phyloP scores from a whole-genome alignment of 345 rosid genomes.

The Murraya paniculata region DNA sequence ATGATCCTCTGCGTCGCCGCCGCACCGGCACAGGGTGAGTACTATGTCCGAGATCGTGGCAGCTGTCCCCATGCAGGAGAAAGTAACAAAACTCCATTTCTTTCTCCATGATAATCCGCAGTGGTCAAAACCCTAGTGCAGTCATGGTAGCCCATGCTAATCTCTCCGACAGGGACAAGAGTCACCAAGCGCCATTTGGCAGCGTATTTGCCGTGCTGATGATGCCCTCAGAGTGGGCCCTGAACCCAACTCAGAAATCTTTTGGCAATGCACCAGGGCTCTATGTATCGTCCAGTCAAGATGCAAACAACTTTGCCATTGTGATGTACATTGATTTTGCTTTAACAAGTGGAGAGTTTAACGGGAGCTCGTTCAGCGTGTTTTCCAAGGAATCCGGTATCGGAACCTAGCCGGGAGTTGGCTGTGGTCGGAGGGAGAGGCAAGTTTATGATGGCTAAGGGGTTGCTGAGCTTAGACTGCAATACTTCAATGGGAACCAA shows the following conservation, averaged over 20 bases:
- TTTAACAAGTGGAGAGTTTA: conserved; percentile 34
- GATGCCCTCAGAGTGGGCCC: conserved; percentile 45
- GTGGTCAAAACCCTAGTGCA: conserved; percentile 55
- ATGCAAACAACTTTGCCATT: conserved; percentile 10
- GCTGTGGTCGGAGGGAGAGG: conserved; percentile 58
- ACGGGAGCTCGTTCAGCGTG: conserved; percentile 46
- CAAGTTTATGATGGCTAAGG: conserved; percentile 48
- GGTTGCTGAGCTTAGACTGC: conserved; percentile 24
- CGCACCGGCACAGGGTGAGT: not conserved
- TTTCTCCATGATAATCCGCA: conserved; percentile 62
- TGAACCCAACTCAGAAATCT: conserved; percentile 22
- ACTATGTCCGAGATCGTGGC: conserved; percentile 13
- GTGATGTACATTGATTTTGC: conserved; percentile 41
- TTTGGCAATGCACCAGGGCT: conserved; percentile 48
- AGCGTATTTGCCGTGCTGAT: conserved; percentile 34
- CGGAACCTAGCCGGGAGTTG: conserved; percentile 33
- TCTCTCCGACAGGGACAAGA: conserved; percentile 19
- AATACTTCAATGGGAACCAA: conserved; percentile 22
- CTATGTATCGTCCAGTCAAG: conserved; percentile 31
- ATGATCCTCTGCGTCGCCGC: conserved; percentile 3
- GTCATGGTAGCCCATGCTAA: conserved; percentile 44
- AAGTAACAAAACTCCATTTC: conserved; percentile 53
- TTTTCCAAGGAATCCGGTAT: conserved; percentile 45
- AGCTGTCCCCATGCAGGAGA: conserved; percentile 20
- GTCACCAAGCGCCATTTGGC: conserved; percentile 54